Conservation (phyloP, 164 flowering plant genomes). For the Aristolochia contorta region DNA sequence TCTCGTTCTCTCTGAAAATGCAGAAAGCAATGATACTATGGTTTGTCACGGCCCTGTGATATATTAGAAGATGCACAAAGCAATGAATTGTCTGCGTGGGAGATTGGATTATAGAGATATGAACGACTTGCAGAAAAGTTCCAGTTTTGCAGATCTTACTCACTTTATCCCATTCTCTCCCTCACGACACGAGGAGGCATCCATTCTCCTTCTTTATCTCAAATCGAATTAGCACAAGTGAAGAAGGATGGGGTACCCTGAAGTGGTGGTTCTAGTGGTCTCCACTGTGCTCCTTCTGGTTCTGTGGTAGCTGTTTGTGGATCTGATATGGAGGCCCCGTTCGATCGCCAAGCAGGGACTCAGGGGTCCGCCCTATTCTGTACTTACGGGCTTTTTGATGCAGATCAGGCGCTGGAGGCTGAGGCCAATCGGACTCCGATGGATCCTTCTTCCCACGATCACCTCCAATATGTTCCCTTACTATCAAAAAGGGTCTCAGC, state of each 20-base stretch:
- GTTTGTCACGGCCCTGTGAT: no score
- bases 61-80: no score
- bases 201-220: no score
- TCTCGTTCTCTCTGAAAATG: no score
- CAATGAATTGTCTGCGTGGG: no score
- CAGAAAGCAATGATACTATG: no score
- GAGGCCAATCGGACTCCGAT: constrained; percentile 1
- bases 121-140: no score
- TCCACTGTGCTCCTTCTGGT: neutral
- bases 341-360: constrained; percentile 21
- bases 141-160: no score
- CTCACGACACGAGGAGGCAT: no score
- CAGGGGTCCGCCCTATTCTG: constrained; percentile 1
- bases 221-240: neutral
- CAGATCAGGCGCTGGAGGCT: neutral
- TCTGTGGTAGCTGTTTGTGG: constrained; percentile 7
- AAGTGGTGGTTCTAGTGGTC: neutral
- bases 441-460: constrained; percentile 3
- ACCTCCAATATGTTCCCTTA: constrained; percentile 14
- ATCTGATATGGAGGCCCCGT: constrained; percentile 22
- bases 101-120: no score
- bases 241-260: constrained; percentile 10
- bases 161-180: neutral
- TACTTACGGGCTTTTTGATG: neutral
- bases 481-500: constrained; percentile 14